A percentile compares a stretch with the other conserved stretches of the same genome.
These are phyloP conservation scores for Microstegium vimineum DNA, from an alignment of 176 grass and related monocot species.

Conservation along the genomic window DNA sequence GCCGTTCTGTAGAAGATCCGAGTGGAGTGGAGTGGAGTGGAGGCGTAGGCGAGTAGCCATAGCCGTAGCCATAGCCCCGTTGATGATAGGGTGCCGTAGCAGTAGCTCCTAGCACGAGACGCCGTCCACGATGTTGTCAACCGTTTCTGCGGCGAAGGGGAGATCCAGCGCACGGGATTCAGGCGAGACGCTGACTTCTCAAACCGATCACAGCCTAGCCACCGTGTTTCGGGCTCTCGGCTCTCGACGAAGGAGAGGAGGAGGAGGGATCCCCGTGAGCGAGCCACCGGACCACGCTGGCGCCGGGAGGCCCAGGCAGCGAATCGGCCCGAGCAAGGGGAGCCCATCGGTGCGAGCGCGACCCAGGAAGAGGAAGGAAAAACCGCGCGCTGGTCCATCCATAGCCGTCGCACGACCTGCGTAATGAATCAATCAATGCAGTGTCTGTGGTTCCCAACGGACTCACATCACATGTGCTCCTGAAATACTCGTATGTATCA, in stretches of 20 bases:
- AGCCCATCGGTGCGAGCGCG: neutral
- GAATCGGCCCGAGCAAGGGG: neutral
- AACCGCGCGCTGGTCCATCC: conserved; percentile 17
- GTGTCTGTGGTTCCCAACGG: conserved; percentile 29
- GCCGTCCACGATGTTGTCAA: conserved; percentile 17
- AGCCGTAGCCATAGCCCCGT: neutral
- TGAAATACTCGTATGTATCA: neutral
- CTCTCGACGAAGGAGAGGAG: neutral
- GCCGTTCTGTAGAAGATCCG: conserved; percentile 25
- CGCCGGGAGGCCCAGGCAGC: conserved; percentile 3
- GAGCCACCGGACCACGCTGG: neutral
- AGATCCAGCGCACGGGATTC: conserved; percentile 17
- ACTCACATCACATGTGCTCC: conserved; percentile 29
- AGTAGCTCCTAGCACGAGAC: too few species aligned
- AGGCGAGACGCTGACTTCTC: neutral
- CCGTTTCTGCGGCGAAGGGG: neutral
- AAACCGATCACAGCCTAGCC: neutral
- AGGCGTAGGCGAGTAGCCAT: neutral
- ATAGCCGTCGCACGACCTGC: neutral
- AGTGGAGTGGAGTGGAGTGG: neutral
- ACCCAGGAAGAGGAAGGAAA: neutral
- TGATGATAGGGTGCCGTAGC: neutral
- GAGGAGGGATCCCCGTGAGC: neutral
- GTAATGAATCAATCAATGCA: neutral
- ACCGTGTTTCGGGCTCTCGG: neutral